phyloP scores from a whole-genome alignment of 768 basidiomycete genomes.

The Phaffia tasmanica region DNA sequence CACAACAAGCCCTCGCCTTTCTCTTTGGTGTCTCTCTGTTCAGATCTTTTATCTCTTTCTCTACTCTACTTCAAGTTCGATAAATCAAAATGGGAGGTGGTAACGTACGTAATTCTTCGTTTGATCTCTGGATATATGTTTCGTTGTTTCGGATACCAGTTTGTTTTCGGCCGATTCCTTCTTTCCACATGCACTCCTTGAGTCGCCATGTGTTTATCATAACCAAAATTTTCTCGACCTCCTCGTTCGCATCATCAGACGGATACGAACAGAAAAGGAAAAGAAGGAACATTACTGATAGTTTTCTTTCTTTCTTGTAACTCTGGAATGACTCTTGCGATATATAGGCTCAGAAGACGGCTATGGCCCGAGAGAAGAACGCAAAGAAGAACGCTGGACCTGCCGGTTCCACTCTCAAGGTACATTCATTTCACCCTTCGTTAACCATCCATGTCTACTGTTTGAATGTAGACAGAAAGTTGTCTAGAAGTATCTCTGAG shows the following conservation, averaged over 20 bases:
- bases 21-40: too few relatives aligned
- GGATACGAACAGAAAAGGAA: too few relatives aligned
- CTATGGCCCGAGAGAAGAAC: conserved; percentile 22
- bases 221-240: neutral
- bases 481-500: neutral
- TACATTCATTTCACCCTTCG: neutral
- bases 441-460: too few relatives aligned
- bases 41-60: too few relatives aligned
- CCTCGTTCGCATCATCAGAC: too few relatives aligned
- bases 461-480: too few relatives aligned
- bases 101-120: neutral
- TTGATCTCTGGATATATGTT: too few relatives aligned
- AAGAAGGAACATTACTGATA: too few relatives aligned
- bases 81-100: conserved; percentile 17
- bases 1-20: too few relatives aligned
- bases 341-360: conserved; percentile 11
- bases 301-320: too few relatives aligned
- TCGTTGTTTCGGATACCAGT: neutral
- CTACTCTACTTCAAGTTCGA: too few relatives aligned
- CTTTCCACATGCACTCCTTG: too few relatives aligned
- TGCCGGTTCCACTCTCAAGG: conserved; percentile 11
- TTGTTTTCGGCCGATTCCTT: neutral
- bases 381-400: conserved; percentile 9
- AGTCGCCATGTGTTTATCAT: neutral
- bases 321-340: neutral